Evolutionary conservation across 1,284 basidiomycete genomes (phyloP), one percentile per base, ranked within the genome.

Genomic region (Trametes pubescens): DNA sequence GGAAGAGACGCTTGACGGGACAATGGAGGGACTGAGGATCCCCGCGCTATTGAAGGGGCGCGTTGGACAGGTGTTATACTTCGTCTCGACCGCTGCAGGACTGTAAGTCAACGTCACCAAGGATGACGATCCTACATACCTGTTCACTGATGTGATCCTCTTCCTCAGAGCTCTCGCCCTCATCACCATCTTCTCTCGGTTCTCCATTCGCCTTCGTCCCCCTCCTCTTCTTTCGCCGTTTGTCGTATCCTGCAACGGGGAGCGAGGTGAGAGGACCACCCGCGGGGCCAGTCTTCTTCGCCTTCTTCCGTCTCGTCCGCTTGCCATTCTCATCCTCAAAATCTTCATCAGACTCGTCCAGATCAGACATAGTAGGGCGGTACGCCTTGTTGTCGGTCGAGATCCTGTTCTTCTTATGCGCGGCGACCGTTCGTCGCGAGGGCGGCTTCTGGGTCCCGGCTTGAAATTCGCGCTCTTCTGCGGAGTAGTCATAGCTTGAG

Each of bases 381-480:
- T 93, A 94, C 0, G 91, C 91, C 72, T 90, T 91, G 76, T 93
- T 92, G 74, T 93, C 92, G 40, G 78, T 71, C 0, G 90, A 89
- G 65, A 93, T 91, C 34, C 86, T 84, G 66, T 82, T 83, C 35
- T 86, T 84, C 72, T 81, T 84, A 60, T 82, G 80, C 7, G 74
- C 73, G 1, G 78, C 73, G 51, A 72, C 71, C 67, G 71, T 72
- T 65, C 67, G 75, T 61, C 69, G 66, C 37, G 65, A 66, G 7
- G 62, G 49, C 3, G 76, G 63, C 64, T 75, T 81, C 66, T 80
- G 77, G 51, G 76, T 71, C 43, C 77, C 74, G 18, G 66, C 57
- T 51, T 74, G 71, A 66, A 80, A 89, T 29, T 88, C 86, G 52
- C 81, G 81, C 71, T 94, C 91, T 72, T 94, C 92, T 7, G 83